phyloP scores from a whole-genome alignment of 495 filamentous ascomycete genomes.

The Penicillium antarcticum region DNA sequence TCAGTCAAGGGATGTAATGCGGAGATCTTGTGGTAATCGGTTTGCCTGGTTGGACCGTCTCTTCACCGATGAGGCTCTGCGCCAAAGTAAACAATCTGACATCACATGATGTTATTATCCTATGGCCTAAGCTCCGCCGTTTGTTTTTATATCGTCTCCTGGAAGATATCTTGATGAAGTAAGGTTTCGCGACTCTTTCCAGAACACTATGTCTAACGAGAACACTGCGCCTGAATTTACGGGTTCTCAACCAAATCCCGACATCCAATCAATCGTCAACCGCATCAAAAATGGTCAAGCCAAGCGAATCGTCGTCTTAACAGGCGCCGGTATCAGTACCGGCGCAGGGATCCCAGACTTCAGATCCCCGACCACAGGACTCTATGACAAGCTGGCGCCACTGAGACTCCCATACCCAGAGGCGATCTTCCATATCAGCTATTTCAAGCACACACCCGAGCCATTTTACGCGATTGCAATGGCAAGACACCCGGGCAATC shows the following conservation, averaged over 20 bases:
- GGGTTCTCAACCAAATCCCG: neutral
- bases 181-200: too few relatives aligned
- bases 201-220: neutral
- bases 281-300: conserved; percentile 15
- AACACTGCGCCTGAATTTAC: neutral
- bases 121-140: too few relatives aligned
- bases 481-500: conserved; percentile 79
- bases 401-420: conserved; percentile 76
- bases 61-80: neutral
- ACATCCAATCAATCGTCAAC: conserved; percentile 12
- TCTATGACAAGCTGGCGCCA: conserved; percentile 77
- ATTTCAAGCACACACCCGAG: conserved; percentile 71
- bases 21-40: too few relatives aligned
- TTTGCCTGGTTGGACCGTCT: too few relatives aligned
- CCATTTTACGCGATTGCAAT: conserved; percentile 85
- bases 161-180: too few relatives aligned
- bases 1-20: too few relatives aligned
- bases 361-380: conserved; percentile 66
- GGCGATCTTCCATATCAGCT: conserved; percentile 71
- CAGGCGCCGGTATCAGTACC: conserved; percentile 39
- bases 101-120: conserved; percentile 2
- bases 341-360: conserved; percentile 78
- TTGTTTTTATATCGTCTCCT: too few relatives aligned
- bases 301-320: conserved; percentile 21
- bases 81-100: neutral